Evolutionary conservation across 768 basidiomycete genomes (phyloP), one percentile per base, ranked within the genome.

Genomic region (Punctularia strigosozonata): DNA sequence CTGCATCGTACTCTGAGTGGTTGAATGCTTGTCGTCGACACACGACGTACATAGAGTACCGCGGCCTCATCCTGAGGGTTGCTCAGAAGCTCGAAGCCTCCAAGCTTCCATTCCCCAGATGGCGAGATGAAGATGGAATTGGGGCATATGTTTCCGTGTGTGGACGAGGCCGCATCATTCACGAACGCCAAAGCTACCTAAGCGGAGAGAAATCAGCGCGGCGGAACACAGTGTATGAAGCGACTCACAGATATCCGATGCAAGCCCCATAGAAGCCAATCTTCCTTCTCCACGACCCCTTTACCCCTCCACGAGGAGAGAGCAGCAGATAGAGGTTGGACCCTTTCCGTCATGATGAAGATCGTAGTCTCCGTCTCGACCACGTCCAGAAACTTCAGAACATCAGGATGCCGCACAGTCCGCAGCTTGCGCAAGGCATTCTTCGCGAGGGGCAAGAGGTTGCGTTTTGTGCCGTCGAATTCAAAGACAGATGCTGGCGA

Each of bases 91-190:
- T 99, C 95, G 51, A 98, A 91, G 1, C 94, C 94, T 15, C 88
- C 92, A 6, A 99, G 63, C 52, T 87, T 87, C 95, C 94, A 98
- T 63, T 99, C 95, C 4, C 94, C 88, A 1, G 89, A 86, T 0
- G 82, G 80, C 1, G 94, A 89, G 37, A 95, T 75, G 53, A 95
- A 97, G 42, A 97, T 74, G 1, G 86, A 77, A 41, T 72, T 69
- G n/a, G 71, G 56, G 42, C 75, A 65, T 40, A 92, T 53, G 47
- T 79, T 84, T 17, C 89, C 91, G 49, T 95, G 90, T 1, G 86
- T 85, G 2, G 86, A 87, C 19, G 72, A 60, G 38, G 75, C 81
- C 6, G 85, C 70, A 30, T 87, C 81, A 50, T 98, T 97, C 40
- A 98, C 56, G 59, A 99, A 99, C 2, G 84, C 68, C 28, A 97